phyloP scores from a whole-genome alignment of 1,284 basidiomycete genomes.

The Puccinia novopanici region DNA sequence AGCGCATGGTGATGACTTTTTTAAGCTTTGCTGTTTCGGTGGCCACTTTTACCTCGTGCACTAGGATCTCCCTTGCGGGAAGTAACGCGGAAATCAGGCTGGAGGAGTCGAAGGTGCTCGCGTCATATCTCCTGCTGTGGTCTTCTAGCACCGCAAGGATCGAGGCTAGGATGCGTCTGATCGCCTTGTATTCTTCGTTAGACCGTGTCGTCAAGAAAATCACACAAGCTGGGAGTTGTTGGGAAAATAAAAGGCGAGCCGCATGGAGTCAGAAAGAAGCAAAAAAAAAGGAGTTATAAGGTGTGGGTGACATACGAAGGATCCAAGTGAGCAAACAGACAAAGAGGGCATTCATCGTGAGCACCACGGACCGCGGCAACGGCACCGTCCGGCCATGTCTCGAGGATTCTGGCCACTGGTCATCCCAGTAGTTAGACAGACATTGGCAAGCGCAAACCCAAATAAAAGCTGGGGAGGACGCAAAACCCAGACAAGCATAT shows the following conservation, averaged over 20 bases:
- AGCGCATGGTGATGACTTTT: no score
- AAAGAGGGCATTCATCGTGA: slow-evolving; percentile 24
- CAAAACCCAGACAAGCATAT: no score
- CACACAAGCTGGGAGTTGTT: no score
- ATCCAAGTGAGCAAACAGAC: slow-evolving; percentile 21
- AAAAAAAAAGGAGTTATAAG: neutral
- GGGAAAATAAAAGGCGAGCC: no score
- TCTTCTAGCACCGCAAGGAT: slow-evolving; percentile 11
- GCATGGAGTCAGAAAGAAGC: no score
- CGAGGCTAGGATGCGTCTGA: neutral
- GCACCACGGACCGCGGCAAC: neutral
- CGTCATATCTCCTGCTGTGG: slow-evolving; percentile 1
- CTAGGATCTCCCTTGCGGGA: slow-evolving; percentile 13
- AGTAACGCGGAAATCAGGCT: slow-evolving; percentile 5
- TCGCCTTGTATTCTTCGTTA: slow-evolving; percentile 24
- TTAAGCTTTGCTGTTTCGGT: no score
- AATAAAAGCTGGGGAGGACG: slow-evolving; percentile 20
- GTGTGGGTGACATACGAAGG: slow-evolving; percentile 21
- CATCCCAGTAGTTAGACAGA: slow-evolving; percentile 35
- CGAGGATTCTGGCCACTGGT: slow-evolving; percentile 3
- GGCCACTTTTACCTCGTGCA: slow-evolving; percentile 21
- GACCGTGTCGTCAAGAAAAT: slow-evolving; percentile 16
- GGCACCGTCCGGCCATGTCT: neutral
- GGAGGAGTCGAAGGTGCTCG: neutral
- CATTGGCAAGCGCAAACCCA: slow-evolving; percentile 49